Evolutionary conservation across 228 moss, liverwort and hornwort species (phyloP).

Genomic region (Sphagnum fallax): DNA sequence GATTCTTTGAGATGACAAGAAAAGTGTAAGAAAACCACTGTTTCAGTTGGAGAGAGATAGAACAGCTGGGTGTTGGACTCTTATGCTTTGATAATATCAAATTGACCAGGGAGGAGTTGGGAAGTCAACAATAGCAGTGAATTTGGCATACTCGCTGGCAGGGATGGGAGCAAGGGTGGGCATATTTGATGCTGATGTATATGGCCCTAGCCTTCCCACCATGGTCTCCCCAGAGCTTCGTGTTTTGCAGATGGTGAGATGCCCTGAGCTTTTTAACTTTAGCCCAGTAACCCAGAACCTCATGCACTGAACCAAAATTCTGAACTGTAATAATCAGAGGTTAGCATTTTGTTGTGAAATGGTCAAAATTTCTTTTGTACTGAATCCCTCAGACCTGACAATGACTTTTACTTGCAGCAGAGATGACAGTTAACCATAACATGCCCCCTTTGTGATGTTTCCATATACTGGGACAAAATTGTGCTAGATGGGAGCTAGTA

Average conservation of each 20-base stretch:
- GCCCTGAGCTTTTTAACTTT: too few relatives aligned
- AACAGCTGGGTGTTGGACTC: too few relatives aligned
- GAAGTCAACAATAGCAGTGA: slow-evolving; percentile 93
- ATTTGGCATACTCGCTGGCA: slow-evolving; percentile 85
- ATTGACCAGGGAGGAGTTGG: slow-evolving; percentile 83
- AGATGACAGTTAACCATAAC: too few relatives aligned
- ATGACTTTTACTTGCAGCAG: too few relatives aligned
- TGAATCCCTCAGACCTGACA: too few relatives aligned
- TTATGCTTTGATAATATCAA: too few relatives aligned
- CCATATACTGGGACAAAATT: too few relatives aligned
- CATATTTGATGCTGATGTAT: slow-evolving; percentile 93
- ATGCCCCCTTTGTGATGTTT: too few relatives aligned
- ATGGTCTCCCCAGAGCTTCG: slow-evolving; percentile 93
- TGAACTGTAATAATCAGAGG: neutral
- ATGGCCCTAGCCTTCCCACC: slow-evolving; percentile 96
- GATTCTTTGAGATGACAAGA: too few relatives aligned
- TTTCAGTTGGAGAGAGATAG: too few relatives aligned
- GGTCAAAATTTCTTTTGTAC: neutral
- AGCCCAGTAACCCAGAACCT: neutral
- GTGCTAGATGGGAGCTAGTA: too few relatives aligned
- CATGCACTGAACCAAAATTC: neutral
- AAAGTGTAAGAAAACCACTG: too few relatives aligned
- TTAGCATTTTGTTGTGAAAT: neutral
- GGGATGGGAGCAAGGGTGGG: slow-evolving; percentile 99
- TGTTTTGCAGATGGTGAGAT: slow-evolving; percentile 84